Evolutionary conservation across 108 stramenopile genomes (phyloP).

Genomic region (Pseudonitzschia pungens): DNA sequence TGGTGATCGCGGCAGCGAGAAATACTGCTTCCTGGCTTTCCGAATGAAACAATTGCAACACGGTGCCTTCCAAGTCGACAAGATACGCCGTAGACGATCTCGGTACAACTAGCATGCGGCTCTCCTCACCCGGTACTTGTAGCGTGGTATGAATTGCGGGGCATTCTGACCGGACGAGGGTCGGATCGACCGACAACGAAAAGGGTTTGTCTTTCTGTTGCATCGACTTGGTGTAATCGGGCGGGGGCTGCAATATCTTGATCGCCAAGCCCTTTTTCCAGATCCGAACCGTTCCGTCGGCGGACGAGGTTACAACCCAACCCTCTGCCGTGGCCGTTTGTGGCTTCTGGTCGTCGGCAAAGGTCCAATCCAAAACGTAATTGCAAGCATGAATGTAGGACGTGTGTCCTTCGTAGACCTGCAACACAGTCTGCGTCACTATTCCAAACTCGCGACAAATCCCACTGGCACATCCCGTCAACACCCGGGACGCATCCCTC

Average conservation of each 20-base stretch:
- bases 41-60: constrained; percentile 51
- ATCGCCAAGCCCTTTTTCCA: constrained; percentile 50
- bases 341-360: not conserved
- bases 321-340: constrained; percentile 17
- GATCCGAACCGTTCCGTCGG: constrained; percentile 91
- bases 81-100: constrained; percentile 60
- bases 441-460: constrained; percentile 77
- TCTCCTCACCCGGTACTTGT: constrained; percentile 56
- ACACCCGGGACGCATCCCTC: constrained; percentile 60
- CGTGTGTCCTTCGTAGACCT: constrained; percentile 88
- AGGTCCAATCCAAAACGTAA: constrained; percentile 42
- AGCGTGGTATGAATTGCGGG: constrained; percentile 55
- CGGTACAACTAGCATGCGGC: constrained; percentile 69
- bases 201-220: constrained; percentile 8
- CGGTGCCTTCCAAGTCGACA: constrained; percentile 52
- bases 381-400: constrained; percentile 79
- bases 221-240: not conserved
- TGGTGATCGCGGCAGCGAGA: constrained; percentile 64
- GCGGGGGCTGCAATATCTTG: constrained; percentile 25
- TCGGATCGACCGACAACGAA: constrained; percentile 36
- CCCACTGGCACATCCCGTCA: constrained; percentile 72
- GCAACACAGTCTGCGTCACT: constrained; percentile 65
- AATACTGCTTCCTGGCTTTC: constrained; percentile 22
- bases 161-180: constrained; percentile 31
- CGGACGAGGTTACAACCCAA: constrained; percentile 79